Evolutionary conservation across 768 basidiomycete species (phyloP), one percentile per base, ranked within the genome.

Genomic region (Leccinum variicolor): DNA sequence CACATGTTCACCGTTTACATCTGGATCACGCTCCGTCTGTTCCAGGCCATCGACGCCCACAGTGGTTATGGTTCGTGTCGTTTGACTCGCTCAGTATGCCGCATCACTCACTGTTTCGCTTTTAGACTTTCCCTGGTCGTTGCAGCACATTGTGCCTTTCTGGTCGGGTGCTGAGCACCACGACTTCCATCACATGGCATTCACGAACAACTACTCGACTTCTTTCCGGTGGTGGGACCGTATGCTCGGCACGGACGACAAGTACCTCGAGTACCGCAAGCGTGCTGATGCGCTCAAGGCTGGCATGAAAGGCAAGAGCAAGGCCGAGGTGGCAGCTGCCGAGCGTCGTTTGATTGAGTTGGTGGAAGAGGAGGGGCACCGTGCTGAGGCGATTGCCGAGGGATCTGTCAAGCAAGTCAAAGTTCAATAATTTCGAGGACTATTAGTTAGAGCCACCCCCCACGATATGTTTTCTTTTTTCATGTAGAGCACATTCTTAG

Each of bases 121-220:
- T n/a, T 3, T 53, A 89, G 92, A 98, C 73, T 99, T 99, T 84
- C 96, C 97, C 1, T 98, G 94, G 95, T 95, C 92, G 7, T 79
- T 98, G 55, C 88, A 93, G 64, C 85, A 95, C 77, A 85, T 93
- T 62, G 58, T 98, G 34, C 94, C 94, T 2, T 91, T 98, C 82
- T 98, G 95, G 95, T 89, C 91, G 5, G 95, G 96, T 39, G 94
- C 94, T 0, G 96, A 98, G 67, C 93, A 96, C 76, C 95, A 97
- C 71, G 95, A 98, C 69, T 98, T 94, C 85, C 96, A 98, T 75
- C 96, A 99, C 76, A 91, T 94, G 90, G 87, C 90, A 3, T 96
- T 94, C 79, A 85, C 84, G 51, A 94, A 94, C 80, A 95, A 95
- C 79, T 96, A 82, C 72, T 90, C 92, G 10, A 95, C 94, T 6